Evolutionary conservation across 164 flowering plant species (phyloP), one percentile per base, ranked within the genome.

Genomic region (Tetrastigma voinierianum): DNA sequence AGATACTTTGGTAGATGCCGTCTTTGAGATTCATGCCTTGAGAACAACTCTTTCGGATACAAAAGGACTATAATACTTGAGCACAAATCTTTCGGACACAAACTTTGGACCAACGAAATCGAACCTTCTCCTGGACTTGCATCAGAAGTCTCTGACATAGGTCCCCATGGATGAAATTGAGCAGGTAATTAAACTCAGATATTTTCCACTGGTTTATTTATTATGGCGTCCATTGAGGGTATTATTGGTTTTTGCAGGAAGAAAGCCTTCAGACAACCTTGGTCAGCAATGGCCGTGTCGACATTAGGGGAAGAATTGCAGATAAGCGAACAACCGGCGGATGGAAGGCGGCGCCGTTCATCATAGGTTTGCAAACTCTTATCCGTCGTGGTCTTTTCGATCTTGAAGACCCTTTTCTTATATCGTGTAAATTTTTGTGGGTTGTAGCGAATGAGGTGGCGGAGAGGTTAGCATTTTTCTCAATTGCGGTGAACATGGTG

Each of bases 381-480:
- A 4, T 53, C 13, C 2, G 20, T 45, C 23, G n/a, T 44, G 8
- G 9, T 15, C 45, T 40, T 44, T 2, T 46, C n/a, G 57, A 13
- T 59, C 10, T 10, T 16, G 23, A 3, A 25, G 9, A 15, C 9
- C 14, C 24, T 24, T 12, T 59, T 20, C 15, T 44, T 46, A 10
- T 47, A 47, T 62, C 49, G 8, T 14, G 1, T 40, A n/a, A 9
- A 18, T 18, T 2, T 19, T 9, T 48, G 6, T 15, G 59, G 12
- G 44, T 12, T 76, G 69, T 63, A 89, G 96, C 74, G 73, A 87
- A 86, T 63, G 96, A 87, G 81, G 86, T 86, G 44, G 90, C 92
- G 11, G 96, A 90, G 77, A 83, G 93, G 57, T 61, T 88, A 65
- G 88, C 90, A 2, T 88, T 84, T 64, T 88, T 67, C 32, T 76